Evolutionary conservation across 2,329 filamentous ascomycete genomes (phyloP).

Genomic region (Pseudogymnoascus sp.): DNA sequence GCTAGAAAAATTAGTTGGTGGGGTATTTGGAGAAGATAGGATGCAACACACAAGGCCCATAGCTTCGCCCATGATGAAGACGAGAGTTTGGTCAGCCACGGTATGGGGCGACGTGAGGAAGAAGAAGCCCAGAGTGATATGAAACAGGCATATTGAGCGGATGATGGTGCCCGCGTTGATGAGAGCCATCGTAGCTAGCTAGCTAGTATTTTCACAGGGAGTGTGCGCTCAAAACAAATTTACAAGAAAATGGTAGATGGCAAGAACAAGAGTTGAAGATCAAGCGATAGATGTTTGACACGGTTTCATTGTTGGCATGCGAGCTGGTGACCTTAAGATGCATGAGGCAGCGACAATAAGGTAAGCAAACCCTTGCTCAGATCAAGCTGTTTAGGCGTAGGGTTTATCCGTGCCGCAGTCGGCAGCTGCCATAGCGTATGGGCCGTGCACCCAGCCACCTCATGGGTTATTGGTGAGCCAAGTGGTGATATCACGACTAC

Average conservation of each 20-base stretch:
- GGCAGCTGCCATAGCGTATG: neutral
- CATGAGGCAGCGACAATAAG: neutral
- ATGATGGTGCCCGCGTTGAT: conserved; percentile 76
- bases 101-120: conserved; percentile 66
- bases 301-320: conserved; percentile 8
- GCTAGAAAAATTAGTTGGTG: conserved; percentile 36
- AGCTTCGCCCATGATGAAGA: conserved; percentile 74
- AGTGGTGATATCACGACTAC: neutral
- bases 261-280: neutral
- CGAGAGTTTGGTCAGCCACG: conserved; percentile 71
- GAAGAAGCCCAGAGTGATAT: conserved; percentile 76
- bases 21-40: neutral
- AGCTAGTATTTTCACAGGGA: conserved; percentile 3
- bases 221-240: neutral
- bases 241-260: neutral
- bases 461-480: neutral
- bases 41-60: conserved; percentile 62
- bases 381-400: conserved; percentile 10
- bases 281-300: conserved; percentile 4
- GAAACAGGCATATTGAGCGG: conserved; percentile 73
- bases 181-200: conserved; percentile 57
- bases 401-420: conserved; percentile 4
- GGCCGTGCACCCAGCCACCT: neutral
- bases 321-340: neutral
- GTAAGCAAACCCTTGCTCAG: conserved; percentile 8